Conservation (phyloP, 2,329 filamentous ascomycete genomes). For the Microascus cirrosus region DNA sequence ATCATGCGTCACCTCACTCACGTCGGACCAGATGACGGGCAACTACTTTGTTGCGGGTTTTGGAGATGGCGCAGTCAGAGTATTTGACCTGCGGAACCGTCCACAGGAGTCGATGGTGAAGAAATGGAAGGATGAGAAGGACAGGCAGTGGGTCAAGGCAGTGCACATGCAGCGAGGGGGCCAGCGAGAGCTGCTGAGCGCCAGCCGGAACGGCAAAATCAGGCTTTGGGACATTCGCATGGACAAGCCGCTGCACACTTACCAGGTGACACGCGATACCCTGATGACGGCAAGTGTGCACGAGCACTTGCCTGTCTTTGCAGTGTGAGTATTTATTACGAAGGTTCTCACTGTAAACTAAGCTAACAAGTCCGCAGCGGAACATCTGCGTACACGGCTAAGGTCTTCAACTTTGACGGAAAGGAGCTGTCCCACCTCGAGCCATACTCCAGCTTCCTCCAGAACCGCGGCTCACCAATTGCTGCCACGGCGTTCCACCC, state of each 20-base stretch:
- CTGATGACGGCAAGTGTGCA: constrained; percentile 83
- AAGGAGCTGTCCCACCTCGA: constrained; percentile 72
- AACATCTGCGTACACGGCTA: constrained; percentile 77
- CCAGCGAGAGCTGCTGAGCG: constrained; percentile 80
- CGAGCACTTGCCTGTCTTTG: constrained; percentile 93
- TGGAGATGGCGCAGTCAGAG: constrained; percentile 85
- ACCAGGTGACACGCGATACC: constrained; percentile 65
- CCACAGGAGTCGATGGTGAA: constrained; percentile 88
- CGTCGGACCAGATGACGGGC: constrained; percentile 94
- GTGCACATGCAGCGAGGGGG: constrained; percentile 96
- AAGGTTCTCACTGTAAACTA: not conserved
- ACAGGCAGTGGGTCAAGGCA: constrained; percentile 86
- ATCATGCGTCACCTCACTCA: constrained; percentile 90
- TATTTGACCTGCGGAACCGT: constrained; percentile 80
- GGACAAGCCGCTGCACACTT: constrained; percentile 63
- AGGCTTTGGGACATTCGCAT: constrained; percentile 93
- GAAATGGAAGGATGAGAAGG: constrained; percentile 85
- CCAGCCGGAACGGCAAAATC: constrained; percentile 85
- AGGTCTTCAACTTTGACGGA: constrained; percentile 84
- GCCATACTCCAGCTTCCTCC: constrained; percentile 80
- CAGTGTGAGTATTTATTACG: constrained; percentile 52
- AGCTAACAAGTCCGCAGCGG: constrained; percentile 42
- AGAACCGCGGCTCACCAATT: constrained; percentile 72
- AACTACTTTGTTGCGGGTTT: constrained; percentile 95
- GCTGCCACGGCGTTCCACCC: constrained; percentile 90